Base-by-base conservation (phyloP, 2,329 filamentous ascomycete genomes). In the Ceratocystiopsis sp. region DNA sequence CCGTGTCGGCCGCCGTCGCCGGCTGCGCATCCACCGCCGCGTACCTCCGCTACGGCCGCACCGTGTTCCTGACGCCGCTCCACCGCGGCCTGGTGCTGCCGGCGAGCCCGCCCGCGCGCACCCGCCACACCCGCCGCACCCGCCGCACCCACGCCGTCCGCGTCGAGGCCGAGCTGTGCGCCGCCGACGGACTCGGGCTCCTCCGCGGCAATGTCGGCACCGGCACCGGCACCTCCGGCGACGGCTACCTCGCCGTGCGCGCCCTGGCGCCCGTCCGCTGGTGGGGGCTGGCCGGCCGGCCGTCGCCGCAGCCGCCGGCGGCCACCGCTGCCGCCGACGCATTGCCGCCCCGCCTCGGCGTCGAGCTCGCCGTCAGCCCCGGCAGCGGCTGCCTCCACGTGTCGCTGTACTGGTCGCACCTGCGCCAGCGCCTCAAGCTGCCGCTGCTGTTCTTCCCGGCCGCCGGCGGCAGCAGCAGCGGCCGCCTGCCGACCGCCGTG, bases 361-460 rank as follows among this genome's bases (percentile, higher is more conserved):
- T 69, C 33, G 66, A 69, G 45, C 48, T 69, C 13, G 63, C 61
- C 15, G 49, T 68, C 34, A 61, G 60, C 41, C 44, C 42, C 11
- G 45, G 48, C 32, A 54, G 55, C 3, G 57, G 57, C 47, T 61
- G 57, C 44, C 48, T 68, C n/a, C 60, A 67, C 45, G 45, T 68
- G 38, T 67, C 64, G 11, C 52, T 66, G 2, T 66, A 68, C 55
- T 67, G 64, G 63, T 65, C 66, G 2, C 60, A 63, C 1, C 58
- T 65, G 21, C 59, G 58, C 21, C 65, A 67, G 50, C 59, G 63
- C 15, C 52, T 70, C 49, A 60, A 58, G 45, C 41, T 70, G 21
- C 67, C 67, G 2, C 48, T 70, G 21, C 50, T 67, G 29, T 40
- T 50, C n/a, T 50, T 67, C 33, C 57, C 61, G 8, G 54, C 57